These are phyloP conservation scores for Aegle marmelos DNA, from an alignment of 345 rosid genomes.

Conservation along the genomic window DNA sequence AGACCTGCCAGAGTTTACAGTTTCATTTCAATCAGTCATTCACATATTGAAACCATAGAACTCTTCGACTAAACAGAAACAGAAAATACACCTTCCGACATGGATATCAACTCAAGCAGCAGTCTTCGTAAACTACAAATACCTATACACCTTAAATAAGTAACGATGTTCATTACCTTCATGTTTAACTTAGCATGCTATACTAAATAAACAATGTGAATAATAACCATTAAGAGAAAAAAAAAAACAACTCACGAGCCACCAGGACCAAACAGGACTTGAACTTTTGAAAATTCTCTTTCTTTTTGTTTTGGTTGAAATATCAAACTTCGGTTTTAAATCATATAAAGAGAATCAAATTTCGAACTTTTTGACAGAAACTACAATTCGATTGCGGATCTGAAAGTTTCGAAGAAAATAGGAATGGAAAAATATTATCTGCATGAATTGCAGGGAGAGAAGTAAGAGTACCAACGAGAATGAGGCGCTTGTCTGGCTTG, in stretches of 20 bases:
- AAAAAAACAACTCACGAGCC: background rate
- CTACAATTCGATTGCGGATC: background rate
- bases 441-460: background rate
- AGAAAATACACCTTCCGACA: background rate
- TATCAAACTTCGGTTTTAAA: background rate
- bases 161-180: background rate
- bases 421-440: background rate
- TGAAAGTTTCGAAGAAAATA: background rate
- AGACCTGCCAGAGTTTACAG: background rate
- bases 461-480: conserved; percentile 62
- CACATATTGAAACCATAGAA: background rate
- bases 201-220: background rate
- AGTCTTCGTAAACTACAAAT: background rate
- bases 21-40: background rate
- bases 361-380: background rate
- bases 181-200: background rate
- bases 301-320: background rate
- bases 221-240: background rate
- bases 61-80: background rate
- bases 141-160: background rate
- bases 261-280: background rate
- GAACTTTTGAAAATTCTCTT: too few species aligned
- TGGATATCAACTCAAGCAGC: background rate
- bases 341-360: background rate
- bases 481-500: conserved; percentile 90